phyloP scores from a whole-genome alignment of 129 eudicot species.

The Tagetes erecta region DNA sequence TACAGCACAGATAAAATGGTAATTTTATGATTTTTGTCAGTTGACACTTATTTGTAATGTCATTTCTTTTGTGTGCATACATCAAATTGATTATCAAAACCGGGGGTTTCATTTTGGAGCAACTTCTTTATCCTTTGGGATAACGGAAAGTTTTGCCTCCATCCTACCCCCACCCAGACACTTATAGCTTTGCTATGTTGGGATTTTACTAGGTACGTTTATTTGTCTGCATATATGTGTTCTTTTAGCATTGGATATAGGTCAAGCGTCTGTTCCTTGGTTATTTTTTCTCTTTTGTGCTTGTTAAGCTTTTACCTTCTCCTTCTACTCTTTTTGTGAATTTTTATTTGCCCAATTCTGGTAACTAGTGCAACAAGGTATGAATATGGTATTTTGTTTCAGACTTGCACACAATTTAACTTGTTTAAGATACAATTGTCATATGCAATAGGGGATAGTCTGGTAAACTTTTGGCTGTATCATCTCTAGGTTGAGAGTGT shows the following conservation, averaged over 20 bases:
- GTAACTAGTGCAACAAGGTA: not conserved
- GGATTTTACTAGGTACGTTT: not conserved
- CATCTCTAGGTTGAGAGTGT: not conserved
- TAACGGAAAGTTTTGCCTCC: no score
- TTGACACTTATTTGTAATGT: not conserved
- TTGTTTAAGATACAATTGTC: not conserved
- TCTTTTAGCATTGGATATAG: not conserved
- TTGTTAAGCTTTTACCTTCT: not conserved
- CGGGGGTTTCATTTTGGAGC: no score
- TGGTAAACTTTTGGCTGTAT: not conserved
- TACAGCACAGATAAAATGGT: conserved; percentile 89
- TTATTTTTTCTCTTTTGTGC: not conserved
- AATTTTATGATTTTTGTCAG: conserved; percentile 13
- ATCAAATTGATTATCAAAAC: not conserved
- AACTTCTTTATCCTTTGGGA: no score
- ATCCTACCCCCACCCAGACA: no score
- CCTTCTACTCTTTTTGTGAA: not conserved
- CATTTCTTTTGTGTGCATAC: not conserved
- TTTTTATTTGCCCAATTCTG: not conserved
- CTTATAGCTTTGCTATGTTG: no score
- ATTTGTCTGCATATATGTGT: not conserved
- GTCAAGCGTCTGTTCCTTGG: not conserved
- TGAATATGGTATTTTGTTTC: not conserved
- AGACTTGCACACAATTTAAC: not conserved
- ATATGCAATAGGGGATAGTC: not conserved